Conservation (phyloP, 2,329 filamentous ascomycete species). For the Colletotrichum nymphaeae region DNA sequence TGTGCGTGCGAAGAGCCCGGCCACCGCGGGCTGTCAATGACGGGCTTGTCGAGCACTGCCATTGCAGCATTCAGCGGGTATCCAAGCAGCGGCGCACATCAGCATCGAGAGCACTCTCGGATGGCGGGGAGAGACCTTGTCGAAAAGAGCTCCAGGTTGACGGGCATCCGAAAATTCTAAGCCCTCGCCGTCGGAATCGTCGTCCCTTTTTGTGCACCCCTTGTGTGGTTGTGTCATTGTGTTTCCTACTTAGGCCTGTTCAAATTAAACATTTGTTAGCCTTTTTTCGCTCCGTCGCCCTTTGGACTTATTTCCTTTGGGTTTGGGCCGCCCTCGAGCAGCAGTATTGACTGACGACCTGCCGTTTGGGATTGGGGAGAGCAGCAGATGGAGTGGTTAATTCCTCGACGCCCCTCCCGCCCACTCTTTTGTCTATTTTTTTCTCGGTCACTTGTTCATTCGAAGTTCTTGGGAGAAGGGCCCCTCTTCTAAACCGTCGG, state of each 20-base stretch:
- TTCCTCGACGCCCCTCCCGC: conserved; percentile 7
- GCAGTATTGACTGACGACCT: not conserved
- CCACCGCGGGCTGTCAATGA: not conserved
- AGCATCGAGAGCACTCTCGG: not conserved
- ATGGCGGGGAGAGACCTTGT: conserved; percentile 12
- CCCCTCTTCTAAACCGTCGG: conserved; percentile 5
- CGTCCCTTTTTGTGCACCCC: not conserved
- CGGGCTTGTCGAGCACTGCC: conserved; percentile 5
- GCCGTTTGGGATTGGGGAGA: conserved; percentile 10
- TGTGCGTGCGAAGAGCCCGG: not conserved
- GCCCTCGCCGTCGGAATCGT: not conserved
- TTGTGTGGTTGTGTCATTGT: conserved; percentile 17
- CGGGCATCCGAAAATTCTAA: too few species aligned
- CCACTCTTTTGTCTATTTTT: conserved; percentile 2
- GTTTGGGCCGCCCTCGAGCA: not conserved
- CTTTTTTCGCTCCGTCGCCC: not conserved
- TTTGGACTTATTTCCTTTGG: not conserved
- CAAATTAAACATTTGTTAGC: not conserved
- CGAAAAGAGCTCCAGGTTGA: too few species aligned
- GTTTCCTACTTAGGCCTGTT: conserved; percentile 8
- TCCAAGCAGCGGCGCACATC: conserved; percentile 2
- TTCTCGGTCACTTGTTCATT: not conserved
- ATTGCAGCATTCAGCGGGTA: conserved; percentile 7
- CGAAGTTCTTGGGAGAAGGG: not conserved
- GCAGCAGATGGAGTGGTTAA: not conserved